Evolutionary conservation across 202 grass and related monocot species (phyloP).

Genomic region (Alloteropsis angusta): DNA sequence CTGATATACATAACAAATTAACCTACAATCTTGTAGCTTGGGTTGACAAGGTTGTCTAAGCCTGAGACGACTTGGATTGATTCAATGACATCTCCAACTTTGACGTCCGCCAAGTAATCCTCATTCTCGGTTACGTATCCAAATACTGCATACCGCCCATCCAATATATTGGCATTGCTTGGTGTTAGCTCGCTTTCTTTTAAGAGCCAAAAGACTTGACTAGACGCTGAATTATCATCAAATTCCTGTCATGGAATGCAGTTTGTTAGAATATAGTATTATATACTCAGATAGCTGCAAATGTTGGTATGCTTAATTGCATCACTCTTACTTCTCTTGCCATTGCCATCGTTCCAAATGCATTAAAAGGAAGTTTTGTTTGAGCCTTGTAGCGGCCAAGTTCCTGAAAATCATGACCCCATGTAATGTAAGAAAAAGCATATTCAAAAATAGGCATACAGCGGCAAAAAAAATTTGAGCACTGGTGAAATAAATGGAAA

Average conservation of each 20-base stretch:
- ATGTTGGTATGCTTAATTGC: conserved; percentile 6
- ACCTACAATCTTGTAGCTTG: conserved; percentile 87
- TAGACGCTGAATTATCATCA: conserved; percentile 94
- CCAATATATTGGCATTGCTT: conserved; percentile 98
- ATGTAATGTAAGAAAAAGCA: neutral
- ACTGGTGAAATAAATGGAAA: neutral
- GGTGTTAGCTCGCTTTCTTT: conserved; percentile 99
- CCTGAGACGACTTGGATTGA: conserved; percentile 88
- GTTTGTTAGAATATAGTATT: conserved; percentile 18
- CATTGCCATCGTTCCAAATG: conserved; percentile 99
- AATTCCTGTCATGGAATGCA: conserved; percentile 69
- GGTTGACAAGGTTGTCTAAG: conserved; percentile 82
- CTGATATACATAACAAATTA: conserved; percentile 29
- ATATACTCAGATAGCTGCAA: neutral
- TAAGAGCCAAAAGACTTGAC: conserved; percentile 95
- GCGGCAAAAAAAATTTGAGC: neutral
- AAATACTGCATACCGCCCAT: conserved; percentile 76
- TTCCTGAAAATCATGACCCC: conserved; percentile 47
- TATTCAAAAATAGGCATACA: neutral
- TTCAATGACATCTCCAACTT: conserved; percentile 93
- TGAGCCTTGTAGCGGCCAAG: conserved; percentile 93
- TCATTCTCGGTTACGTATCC: conserved; percentile 91
- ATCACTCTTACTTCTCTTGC: conserved; percentile 77
- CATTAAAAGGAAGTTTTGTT: conserved; percentile 95
- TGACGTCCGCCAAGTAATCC: conserved; percentile 80